A percentile compares a stretch with the other conserved stretches of the same genome.
Evolutionary conservation across 306 rosid genomes (phyloP).

Genomic region (Lathyrus tuberosus): DNA sequence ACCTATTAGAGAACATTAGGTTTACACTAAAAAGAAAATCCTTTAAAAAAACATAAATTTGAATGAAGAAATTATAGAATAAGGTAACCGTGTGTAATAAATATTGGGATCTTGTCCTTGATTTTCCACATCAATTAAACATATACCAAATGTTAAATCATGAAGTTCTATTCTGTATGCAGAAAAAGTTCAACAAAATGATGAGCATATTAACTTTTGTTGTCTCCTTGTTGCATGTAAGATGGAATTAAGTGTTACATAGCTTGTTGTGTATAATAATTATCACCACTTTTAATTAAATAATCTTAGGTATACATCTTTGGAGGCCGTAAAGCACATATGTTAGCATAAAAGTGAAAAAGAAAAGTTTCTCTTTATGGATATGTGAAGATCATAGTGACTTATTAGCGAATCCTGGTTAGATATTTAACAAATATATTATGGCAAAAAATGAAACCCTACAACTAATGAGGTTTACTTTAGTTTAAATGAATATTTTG

Average conservation of each 20-base stretch:
- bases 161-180: slow-evolving; percentile 17
- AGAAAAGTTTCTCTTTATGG: slow-evolving; percentile 42
- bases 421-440: slow-evolving; percentile 24
- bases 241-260: slow-evolving; percentile 56
- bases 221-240: slow-evolving; percentile 76
- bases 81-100: slow-evolving; percentile 44
- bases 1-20: no score
- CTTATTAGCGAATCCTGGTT: slow-evolving; percentile 46
- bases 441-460: slow-evolving; percentile 28
- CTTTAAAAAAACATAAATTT: no score
- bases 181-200: slow-evolving; percentile 43
- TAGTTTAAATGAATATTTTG: slow-evolving; percentile 37
- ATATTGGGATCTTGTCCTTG: slow-evolving; percentile 59
- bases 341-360: slow-evolving; percentile 38
- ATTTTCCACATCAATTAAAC: slow-evolving; percentile 49
- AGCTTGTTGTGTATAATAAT: slow-evolving; percentile 40
- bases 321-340: slow-evolving; percentile 53
- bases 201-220: slow-evolving; percentile 41
- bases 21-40: no score
- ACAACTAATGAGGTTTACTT: slow-evolving; percentile 36
- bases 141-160: slow-evolving; percentile 24
- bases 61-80: neutral
- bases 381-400: slow-evolving; percentile 40
- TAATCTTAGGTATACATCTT: slow-evolving; percentile 39
- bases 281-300: slow-evolving; percentile 31